Base-by-base conservation (phyloP, 73 alveolate genomes). In the Tetrahymena thermophila region DNA sequence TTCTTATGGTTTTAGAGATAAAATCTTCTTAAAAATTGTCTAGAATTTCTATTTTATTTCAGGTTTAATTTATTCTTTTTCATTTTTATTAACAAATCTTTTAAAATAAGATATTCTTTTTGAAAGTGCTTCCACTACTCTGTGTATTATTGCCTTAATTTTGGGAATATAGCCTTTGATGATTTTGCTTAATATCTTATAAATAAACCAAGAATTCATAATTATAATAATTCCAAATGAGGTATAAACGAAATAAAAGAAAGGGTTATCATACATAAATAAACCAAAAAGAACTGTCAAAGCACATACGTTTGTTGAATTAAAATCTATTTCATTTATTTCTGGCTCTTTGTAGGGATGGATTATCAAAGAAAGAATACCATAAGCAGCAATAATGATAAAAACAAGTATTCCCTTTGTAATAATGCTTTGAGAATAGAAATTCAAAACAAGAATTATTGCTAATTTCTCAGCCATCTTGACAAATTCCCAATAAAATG, bases 401-500 rank as follows among this genome's bases (percentile, higher is more conserved):
- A 71, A 71, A 19, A 71, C 89, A 25, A 71, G 89, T 28, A 31
- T 71, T 71, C 89, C 89, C 13, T 71, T 71, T n/a, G 37, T 71
- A 13, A 28, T 13, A 3, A 71, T 71, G 6, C 37, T 31, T 71
- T 71, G 31, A 23, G 89, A 71, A n/a, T 71, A 85, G 55, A 85
- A 85, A 85, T 85, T 38, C 19, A 85, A 21, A 11, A n/a, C 34
- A 7, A 42, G 17, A 85, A 85, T 35, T 17, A 85, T 38, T 17
- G 38, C 38, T 42, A 85, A 13, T 85, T 85, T 85, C n/a, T 85
- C 35, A 85, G 58, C 58, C 58, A 85, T 38, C 14, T 42, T 85
- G 0, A 85, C 94, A 85, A 85, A 85, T 85, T 85, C 94, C 94
- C 94, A 85, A 38, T 38, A 85, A 13, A 38, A 85, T 35, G 94